phyloP scores from a whole-genome alignment of 2,329 filamentous ascomycete genomes.

The Ophiostoma sp. region DNA sequence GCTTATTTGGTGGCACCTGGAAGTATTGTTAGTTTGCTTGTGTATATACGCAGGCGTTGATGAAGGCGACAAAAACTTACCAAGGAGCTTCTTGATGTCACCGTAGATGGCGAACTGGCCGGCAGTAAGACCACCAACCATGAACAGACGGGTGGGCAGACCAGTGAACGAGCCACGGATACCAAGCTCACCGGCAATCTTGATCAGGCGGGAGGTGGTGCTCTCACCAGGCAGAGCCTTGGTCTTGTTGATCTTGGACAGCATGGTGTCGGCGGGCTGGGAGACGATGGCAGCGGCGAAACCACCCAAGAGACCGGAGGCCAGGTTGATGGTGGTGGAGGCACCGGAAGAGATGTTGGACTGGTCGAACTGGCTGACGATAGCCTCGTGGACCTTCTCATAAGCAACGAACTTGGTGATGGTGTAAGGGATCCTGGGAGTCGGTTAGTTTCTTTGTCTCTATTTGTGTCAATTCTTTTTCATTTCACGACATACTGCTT shows the following conservation, averaged over 20 bases:
- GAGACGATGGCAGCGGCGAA: conserved; percentile 76
- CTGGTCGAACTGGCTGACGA: conserved; percentile 64
- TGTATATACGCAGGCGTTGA: background rate
- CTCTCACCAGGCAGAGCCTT: conserved; percentile 73
- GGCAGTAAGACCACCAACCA: conserved; percentile 60
- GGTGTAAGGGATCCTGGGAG: conserved; percentile 63
- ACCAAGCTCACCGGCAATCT: conserved; percentile 75
- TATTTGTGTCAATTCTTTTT: background rate
- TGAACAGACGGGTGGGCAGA: conserved; percentile 59
- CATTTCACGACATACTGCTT: conserved; percentile 48
- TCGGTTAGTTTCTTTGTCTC: background rate
- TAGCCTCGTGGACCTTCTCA: conserved; percentile 69
- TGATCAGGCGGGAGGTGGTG: conserved; percentile 67
- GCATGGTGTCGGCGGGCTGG: conserved; percentile 81
- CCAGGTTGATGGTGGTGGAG: conserved; percentile 66
- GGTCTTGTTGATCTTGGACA: conserved; percentile 86
- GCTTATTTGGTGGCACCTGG: background rate
- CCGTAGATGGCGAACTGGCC: conserved; percentile 82
- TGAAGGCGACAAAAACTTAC: background rate
- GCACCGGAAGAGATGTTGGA: conserved; percentile 53
- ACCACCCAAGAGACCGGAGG: conserved; percentile 48
- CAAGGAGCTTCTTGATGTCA: background rate
- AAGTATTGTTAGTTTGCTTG: background rate
- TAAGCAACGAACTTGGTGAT: conserved; percentile 86
- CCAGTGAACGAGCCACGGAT: conserved; percentile 66